Percentiles rank a stretch among this genome's conserved stretches.
These are phyloP conservation scores for Omphalotus guepiniiformis DNA, from an alignment of 768 basidiomycete genomes.

Conservation along the genomic window DNA sequence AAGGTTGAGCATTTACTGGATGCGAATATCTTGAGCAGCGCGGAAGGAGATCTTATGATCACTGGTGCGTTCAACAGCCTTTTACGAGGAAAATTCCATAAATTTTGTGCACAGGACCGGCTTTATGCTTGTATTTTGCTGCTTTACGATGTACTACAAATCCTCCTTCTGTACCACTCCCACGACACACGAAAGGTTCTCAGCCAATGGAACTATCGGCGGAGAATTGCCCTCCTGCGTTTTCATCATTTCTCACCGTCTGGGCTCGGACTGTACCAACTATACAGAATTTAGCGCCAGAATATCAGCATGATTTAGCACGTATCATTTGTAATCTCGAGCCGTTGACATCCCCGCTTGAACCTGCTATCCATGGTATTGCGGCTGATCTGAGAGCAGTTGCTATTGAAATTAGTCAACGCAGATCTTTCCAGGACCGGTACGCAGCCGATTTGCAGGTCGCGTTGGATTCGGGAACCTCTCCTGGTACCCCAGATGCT, in stretches of 20 bases:
- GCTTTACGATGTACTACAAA: slow-evolving; percentile 70
- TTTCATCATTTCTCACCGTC: slow-evolving; percentile 64
- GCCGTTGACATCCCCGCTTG: slow-evolving; percentile 37
- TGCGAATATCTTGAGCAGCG: slow-evolving; percentile 67
- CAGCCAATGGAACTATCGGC: slow-evolving; percentile 57
- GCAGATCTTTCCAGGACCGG: slow-evolving; percentile 78
- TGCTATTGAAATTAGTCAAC: slow-evolving; percentile 82
- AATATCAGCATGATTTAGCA: slow-evolving; percentile 78
- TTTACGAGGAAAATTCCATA: background rate
- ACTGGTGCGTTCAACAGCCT: slow-evolving; percentile 47
- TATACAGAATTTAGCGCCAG: slow-evolving; percentile 59
- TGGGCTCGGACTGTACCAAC: slow-evolving; percentile 65
- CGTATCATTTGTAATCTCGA: slow-evolving; percentile 69
- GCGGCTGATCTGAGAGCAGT: slow-evolving; percentile 82
- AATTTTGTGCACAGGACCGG: slow-evolving; percentile 49
- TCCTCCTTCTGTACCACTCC: slow-evolving; percentile 80
- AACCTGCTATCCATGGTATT: slow-evolving; percentile 49
- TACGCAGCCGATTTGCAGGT: slow-evolving; percentile 75
- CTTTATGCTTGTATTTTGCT: slow-evolving; percentile 81
- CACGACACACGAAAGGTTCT: slow-evolving; percentile 43
- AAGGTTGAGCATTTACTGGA: slow-evolving; percentile 73
- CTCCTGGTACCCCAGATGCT: slow-evolving; percentile 24
- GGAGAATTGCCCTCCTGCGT: slow-evolving; percentile 65
- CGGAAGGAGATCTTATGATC: slow-evolving; percentile 83
- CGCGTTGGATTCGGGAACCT: slow-evolving; percentile 62